These are phyloP conservation scores for Calocybe cyanea DNA, from an alignment of 768 basidiomycete species.

Conservation along the genomic window DNA sequence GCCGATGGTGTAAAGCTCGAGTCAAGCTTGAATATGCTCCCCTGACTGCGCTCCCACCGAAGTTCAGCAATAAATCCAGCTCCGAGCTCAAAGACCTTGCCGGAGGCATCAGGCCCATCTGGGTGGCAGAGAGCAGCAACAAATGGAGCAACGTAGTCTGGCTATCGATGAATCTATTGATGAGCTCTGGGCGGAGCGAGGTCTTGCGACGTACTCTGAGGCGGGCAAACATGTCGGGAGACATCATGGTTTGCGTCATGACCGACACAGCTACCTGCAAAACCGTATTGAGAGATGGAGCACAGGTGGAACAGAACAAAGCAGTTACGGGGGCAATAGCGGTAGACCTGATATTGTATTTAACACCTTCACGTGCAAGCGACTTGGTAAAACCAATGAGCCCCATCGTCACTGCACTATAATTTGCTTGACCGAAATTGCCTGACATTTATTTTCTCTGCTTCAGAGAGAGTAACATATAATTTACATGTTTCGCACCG, in stretches of 20 bases:
- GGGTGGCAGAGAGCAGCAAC: conserved; percentile 87
- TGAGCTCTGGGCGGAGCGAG: not conserved
- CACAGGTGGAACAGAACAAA: not conserved
- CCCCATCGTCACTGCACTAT: conserved; percentile 97
- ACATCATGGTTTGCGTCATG: conserved; percentile 96
- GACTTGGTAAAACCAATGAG: conserved; percentile 91
- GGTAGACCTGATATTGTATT: conserved; percentile 83
- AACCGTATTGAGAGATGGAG: not conserved
- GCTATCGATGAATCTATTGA: conserved; percentile 41
- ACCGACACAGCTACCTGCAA: conserved; percentile 88
- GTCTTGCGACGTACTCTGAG: conserved; percentile 72
- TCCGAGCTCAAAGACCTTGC: conserved; percentile 88
- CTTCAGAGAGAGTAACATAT: not conserved
- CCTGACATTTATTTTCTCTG: conserved; percentile 42
- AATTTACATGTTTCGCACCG: conserved; percentile 43
- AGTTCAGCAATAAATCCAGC: conserved; percentile 91
- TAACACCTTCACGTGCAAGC: conserved; percentile 86
- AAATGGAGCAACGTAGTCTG: conserved; percentile 90
- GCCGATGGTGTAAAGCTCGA: conserved; percentile 91
- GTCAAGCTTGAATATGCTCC: conserved; percentile 87
- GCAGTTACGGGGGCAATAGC: conserved; percentile 82
- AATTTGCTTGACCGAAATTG: conserved; percentile 97
- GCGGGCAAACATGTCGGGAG: conserved; percentile 89
- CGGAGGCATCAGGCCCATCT: conserved; percentile 73
- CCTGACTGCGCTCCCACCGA: conserved; percentile 89